phyloP scores from a whole-genome alignment of 768 basidiomycete genomes.

The Omphalotus guepiniiformis region DNA sequence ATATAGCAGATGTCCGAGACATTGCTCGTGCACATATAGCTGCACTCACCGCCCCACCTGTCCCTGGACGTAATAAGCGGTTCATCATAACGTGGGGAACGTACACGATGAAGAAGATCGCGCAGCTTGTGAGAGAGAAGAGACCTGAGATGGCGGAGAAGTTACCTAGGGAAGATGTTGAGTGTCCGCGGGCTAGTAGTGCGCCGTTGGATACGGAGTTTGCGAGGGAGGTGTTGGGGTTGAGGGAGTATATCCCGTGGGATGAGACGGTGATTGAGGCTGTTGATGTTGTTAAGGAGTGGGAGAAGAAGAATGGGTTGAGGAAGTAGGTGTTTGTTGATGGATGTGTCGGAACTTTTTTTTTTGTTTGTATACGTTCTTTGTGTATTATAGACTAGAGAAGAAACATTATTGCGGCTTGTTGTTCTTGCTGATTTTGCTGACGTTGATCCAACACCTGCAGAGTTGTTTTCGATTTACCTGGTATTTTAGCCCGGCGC shows the following conservation, averaged over 20 bases:
- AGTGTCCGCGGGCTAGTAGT: neutral
- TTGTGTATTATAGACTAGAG: no score
- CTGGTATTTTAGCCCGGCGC: no score
- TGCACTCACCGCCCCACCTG: slow-evolving; percentile 9
- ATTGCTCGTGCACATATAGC: slow-evolving; percentile 11
- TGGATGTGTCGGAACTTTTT: no score
- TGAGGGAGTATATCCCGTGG: slow-evolving; percentile 5
- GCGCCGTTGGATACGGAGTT: slow-evolving; percentile 3
- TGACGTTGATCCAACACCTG: no score
- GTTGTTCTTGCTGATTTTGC: no score
- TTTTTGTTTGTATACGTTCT: no score
- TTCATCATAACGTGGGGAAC: slow-evolving; percentile 4
- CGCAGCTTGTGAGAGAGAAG: neutral
- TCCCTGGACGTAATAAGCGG: slow-evolving; percentile 6
- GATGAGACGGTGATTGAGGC: neutral
- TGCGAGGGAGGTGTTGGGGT: neutral
- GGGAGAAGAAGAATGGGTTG: slow-evolving; percentile 1
- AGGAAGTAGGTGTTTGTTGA: no score
- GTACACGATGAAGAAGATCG: slow-evolving; percentile 7
- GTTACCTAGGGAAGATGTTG: neutral
- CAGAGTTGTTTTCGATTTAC: no score
- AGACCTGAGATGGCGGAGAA: slow-evolving; percentile 1
- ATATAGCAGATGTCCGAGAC: slow-evolving; percentile 14
- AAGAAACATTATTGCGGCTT: no score
- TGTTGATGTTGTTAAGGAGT: slow-evolving; percentile 1